phyloP scores from a whole-genome alignment of 192 early-diverging fungal species.

The Pecoramyces ruminantium region DNA sequence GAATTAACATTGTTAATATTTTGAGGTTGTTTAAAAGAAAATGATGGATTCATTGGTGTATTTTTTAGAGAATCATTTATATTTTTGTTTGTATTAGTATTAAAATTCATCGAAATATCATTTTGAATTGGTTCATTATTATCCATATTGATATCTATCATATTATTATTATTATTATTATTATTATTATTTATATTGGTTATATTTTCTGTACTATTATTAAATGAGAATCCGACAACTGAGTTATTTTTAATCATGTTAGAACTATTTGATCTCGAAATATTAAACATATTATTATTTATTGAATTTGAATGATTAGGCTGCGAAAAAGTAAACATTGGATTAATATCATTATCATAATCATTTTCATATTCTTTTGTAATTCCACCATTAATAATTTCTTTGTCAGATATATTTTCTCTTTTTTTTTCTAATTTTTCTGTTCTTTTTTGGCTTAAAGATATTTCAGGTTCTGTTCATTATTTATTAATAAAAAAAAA shows the following conservation, averaged over 20 bases:
- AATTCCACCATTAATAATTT: neutral
- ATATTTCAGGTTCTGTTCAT: neutral
- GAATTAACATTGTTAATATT: too few relatives aligned
- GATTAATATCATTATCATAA: neutral
- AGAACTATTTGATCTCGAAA: neutral
- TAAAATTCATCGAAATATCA: neutral
- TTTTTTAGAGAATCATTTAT: too few relatives aligned
- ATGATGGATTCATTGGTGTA: too few relatives aligned
- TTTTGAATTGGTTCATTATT: neutral
- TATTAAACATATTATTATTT: neutral
- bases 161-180: neutral
- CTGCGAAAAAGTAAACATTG: neutral
- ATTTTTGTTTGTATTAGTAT: neutral
- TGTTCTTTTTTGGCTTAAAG: neutral
- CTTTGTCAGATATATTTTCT: neutral
- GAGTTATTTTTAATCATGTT: neutral
- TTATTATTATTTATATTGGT: too few relatives aligned
- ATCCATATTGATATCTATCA: neutral
- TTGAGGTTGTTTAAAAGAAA: too few relatives aligned
- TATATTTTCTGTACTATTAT: neutral
- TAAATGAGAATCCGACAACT: neutral
- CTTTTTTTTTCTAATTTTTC: neutral
- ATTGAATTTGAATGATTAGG: too few relatives aligned
- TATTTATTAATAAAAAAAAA: neutral
- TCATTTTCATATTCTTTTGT: neutral